Evolutionary conservation across 768 basidiomycete genomes (phyloP).

Genomic region (Agrocybe chaxingu): DNA sequence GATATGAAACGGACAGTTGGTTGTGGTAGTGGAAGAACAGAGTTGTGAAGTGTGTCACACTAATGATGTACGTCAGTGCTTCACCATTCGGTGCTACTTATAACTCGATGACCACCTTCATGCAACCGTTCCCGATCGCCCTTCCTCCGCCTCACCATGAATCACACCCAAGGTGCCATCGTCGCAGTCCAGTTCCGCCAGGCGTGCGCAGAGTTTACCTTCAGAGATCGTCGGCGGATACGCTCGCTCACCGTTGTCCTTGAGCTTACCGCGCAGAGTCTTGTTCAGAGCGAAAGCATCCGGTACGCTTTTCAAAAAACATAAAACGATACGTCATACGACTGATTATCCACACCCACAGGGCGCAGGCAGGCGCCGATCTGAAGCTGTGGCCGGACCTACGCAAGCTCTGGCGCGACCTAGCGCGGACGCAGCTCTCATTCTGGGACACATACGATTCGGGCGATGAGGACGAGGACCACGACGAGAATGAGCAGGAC

Average conservation of each 20-base stretch:
- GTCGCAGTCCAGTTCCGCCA: constrained; percentile 34
- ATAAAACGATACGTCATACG: neutral
- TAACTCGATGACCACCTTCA: too few relatives aligned
- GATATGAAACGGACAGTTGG: constrained; percentile 4
- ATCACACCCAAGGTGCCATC: constrained; percentile 14
- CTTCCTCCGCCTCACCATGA: constrained; percentile 15
- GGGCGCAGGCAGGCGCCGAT: constrained; percentile 32
- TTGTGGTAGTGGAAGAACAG: neutral
- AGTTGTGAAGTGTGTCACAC: neutral
- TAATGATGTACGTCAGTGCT: neutral
- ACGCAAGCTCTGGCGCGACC: constrained; percentile 53
- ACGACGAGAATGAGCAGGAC: constrained; percentile 19
- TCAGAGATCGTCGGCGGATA: constrained; percentile 30
- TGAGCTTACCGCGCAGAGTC: constrained; percentile 46
- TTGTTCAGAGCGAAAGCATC: constrained; percentile 42
- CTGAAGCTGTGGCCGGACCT: constrained; percentile 55
- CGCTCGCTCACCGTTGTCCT: constrained; percentile 34
- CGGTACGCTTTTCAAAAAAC: constrained; percentile 26
- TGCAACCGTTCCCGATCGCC: neutral
- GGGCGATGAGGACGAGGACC: constrained; percentile 30
- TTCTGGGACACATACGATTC: constrained; percentile 49
- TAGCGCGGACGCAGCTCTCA: constrained; percentile 44
- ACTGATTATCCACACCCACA: constrained; percentile 9
- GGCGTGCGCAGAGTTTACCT: constrained; percentile 40
- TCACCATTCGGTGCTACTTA: neutral